Evolutionary conservation across 2,329 filamentous ascomycete genomes (phyloP).

Genomic region (Nigrospora oryzae): DNA sequence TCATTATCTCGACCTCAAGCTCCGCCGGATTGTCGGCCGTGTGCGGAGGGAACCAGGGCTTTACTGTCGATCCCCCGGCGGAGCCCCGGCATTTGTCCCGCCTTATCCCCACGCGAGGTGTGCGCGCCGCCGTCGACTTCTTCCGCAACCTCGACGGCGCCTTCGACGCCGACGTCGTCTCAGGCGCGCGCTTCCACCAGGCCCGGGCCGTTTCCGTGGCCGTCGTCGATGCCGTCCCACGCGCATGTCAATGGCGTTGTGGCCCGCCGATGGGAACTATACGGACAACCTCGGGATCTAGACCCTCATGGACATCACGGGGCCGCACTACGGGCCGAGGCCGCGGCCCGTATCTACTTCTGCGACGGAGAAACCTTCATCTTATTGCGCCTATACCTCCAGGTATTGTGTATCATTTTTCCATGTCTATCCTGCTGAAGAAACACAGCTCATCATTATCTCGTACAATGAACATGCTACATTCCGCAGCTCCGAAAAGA

Average conservation of each 20-base stretch:
- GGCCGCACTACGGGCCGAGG: slow-evolving; percentile 60
- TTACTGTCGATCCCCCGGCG: background rate
- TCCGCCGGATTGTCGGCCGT: background rate
- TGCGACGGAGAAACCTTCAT: slow-evolving; percentile 2
- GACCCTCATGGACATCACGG: slow-evolving; percentile 59
- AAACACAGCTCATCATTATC: too few relatives aligned
- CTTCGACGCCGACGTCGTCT: slow-evolving; percentile 60
- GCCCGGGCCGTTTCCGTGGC: slow-evolving; percentile 53
- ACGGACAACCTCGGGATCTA: slow-evolving; percentile 63
- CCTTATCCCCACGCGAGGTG: too few relatives aligned
- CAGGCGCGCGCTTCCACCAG: slow-evolving; percentile 49
- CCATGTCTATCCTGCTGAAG: too few relatives aligned
- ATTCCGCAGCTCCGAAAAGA: too few relatives aligned
- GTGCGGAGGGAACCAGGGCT: background rate
- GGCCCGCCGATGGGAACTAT: slow-evolving; percentile 65
- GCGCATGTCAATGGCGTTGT: slow-evolving; percentile 58
- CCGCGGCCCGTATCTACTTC: slow-evolving; percentile 52
- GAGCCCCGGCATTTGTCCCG: too few relatives aligned
- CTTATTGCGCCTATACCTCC: too few relatives aligned
- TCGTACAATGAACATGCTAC: too few relatives aligned
- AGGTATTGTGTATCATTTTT: too few relatives aligned
- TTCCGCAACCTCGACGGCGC: slow-evolving; percentile 55
- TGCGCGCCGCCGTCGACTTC: slow-evolving; percentile 58
- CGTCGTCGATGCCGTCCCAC: slow-evolving; percentile 54
- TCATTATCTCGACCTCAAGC: background rate